Conservation (phyloP, 179 eudicot genomes). For the Silene noctiflora region DNA sequence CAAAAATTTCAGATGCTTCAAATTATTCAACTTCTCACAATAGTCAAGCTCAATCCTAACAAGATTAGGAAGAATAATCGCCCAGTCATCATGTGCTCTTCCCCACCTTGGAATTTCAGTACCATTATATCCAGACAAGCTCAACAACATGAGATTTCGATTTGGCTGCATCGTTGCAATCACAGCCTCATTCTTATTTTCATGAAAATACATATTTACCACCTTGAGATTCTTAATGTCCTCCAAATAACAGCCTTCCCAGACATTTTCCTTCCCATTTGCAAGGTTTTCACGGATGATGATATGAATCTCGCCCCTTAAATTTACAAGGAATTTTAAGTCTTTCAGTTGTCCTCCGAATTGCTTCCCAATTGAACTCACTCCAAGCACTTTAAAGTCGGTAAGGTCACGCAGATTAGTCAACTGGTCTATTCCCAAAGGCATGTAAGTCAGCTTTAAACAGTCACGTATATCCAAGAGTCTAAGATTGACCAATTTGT, state of each 20-base stretch:
- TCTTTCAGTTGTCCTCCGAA: too few species aligned
- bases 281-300: background rate
- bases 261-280: background rate
- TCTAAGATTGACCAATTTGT: conserved; percentile 11
- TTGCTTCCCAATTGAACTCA: too few species aligned
- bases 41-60: background rate
- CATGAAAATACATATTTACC: background rate
- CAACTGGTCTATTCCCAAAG: background rate
- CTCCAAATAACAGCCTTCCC: background rate
- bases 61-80: conserved; percentile 13
- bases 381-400: too few species aligned
- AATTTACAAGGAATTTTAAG: too few species aligned
- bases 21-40: too few species aligned
- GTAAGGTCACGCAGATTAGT: too few species aligned
- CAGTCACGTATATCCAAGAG: conserved; percentile 5
- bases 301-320: too few species aligned
- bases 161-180: conserved; percentile 11
- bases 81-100: conserved; percentile 4
- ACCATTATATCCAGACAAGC: background rate
- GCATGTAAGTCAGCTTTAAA: background rate
- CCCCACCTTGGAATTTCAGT: conserved; percentile 19
- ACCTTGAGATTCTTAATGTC: background rate
- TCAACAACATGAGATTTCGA: background rate
- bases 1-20: too few species aligned
- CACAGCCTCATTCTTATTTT: background rate